These are phyloP conservation scores for Phytophthora idaei DNA, from an alignment of 352 stramenopile genomes.

Conservation along the genomic window DNA sequence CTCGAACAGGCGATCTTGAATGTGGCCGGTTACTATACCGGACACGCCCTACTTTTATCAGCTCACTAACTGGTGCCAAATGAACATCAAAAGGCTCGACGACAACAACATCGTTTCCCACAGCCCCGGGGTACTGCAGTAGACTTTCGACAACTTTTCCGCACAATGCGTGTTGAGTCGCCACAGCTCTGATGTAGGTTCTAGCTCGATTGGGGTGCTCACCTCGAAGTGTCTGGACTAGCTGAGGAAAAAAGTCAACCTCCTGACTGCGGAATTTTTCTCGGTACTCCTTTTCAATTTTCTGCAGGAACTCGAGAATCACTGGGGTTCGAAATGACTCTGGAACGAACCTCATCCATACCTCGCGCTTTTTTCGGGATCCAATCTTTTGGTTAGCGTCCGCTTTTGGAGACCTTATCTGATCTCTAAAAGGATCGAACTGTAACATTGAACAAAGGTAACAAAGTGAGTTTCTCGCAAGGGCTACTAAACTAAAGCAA, in stretches of 20 bases:
- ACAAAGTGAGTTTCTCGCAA: background rate
- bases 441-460: background rate
- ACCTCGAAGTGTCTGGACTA: constrained; percentile 61
- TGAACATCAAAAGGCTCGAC: constrained; percentile 50
- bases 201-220: constrained; percentile 61
- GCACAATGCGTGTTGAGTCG: constrained; percentile 45
- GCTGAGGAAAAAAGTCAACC: constrained; percentile 65
- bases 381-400: constrained; percentile 19
- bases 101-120: constrained; percentile 37
- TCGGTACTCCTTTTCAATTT: constrained; percentile 45
- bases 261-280: constrained; percentile 57
- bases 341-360: constrained; percentile 61
- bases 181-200: constrained; percentile 62
- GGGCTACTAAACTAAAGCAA: background rate
- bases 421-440: background rate
- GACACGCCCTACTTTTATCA: constrained; percentile 43
- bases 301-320: constrained; percentile 47
- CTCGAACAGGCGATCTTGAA: constrained; percentile 20
- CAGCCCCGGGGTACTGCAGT: constrained; percentile 41
- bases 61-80: constrained; percentile 38
- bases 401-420: constrained; percentile 31
- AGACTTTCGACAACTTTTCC: constrained; percentile 48
- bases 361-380: constrained; percentile 21
- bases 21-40: constrained; percentile 21
- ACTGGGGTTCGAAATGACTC: constrained; percentile 39